phyloP scores from a whole-genome alignment of 306 rosid species.

The Datisca glomerata region DNA sequence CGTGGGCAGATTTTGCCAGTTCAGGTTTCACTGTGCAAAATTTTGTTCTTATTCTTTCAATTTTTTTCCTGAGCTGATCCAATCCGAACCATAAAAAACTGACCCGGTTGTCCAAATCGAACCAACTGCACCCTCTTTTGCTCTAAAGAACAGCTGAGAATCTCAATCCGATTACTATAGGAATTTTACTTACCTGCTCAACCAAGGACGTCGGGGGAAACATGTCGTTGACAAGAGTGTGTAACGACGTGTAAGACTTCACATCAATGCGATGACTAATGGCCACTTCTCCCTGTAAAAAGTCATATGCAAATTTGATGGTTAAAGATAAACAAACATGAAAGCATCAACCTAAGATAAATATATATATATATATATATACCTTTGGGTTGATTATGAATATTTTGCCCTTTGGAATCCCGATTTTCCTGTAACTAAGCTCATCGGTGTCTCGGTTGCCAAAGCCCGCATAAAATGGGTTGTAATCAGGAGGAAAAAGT shows the following conservation, averaged over 20 bases:
- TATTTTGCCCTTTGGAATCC: constrained; percentile 95
- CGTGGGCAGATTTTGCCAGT: too few species aligned
- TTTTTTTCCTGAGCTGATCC: too few species aligned
- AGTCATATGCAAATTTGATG: constrained; percentile 3
- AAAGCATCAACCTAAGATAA: constrained; percentile 8
- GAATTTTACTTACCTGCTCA: constrained; percentile 86
- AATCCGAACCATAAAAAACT: too few species aligned
- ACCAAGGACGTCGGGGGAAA: constrained; percentile 84
- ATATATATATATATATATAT: too few species aligned
- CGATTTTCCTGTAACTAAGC: constrained; percentile 86
- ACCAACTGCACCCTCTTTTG: too few species aligned
- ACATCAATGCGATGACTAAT: constrained; percentile 74
- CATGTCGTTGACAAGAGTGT: constrained; percentile 96
- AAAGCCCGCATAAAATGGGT: constrained; percentile 94
- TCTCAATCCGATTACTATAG: not conserved
- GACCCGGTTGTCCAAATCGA: too few species aligned
- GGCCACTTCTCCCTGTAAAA: constrained; percentile 88
- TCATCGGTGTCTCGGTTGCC: constrained; percentile 98
- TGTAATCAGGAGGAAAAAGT: constrained; percentile 87
- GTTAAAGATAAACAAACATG: not conserved
- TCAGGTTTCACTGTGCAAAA: too few species aligned
- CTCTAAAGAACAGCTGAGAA: too few species aligned
- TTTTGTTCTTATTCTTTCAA: too few species aligned
- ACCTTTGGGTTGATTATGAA: constrained; percentile 98
- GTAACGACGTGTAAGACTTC: constrained; percentile 86